These are phyloP conservation scores for Macrophomina phaseolina DNA, from an alignment of 2,329 filamentous ascomycete genomes.

Conservation along the genomic window DNA sequence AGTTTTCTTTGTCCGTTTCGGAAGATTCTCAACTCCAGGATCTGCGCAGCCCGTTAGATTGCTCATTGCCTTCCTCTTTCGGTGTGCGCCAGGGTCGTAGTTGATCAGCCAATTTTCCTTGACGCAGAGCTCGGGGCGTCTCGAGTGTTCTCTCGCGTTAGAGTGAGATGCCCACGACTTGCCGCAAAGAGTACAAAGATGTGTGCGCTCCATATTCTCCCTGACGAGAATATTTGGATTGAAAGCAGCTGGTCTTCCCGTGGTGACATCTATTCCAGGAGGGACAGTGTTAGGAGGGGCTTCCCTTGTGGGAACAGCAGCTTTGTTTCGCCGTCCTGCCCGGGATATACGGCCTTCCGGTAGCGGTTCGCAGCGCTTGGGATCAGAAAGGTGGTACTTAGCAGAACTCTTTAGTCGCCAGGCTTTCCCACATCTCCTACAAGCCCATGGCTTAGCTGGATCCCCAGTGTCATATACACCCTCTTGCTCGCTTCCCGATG, in stretches of 20 bases:
- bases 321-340: background rate
- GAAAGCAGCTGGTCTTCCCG: background rate
- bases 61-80: background rate
- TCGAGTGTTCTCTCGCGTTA: background rate
- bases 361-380: background rate
- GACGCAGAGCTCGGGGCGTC: background rate
- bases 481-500: background rate
- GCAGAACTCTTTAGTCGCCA: background rate
- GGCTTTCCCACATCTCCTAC: background rate
- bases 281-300: background rate
- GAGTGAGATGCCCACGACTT: conserved; percentile 4
- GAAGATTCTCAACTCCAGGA: background rate
- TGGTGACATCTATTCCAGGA: background rate
- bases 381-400: background rate
- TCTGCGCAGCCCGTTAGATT: background rate
- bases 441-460: background rate
- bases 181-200: conserved; percentile 10
- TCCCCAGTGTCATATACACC: background rate
- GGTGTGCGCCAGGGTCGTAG: background rate
- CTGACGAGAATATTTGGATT: conserved; percentile 4
- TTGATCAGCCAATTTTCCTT: conserved; percentile 6
- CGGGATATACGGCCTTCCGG: background rate
- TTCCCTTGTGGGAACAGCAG: background rate
- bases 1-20: background rate
- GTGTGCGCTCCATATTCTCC: conserved; percentile 1